Evolutionary conservation across 257 asterid species (phyloP).

Genomic region (Ajuga chamaepitys): DNA sequence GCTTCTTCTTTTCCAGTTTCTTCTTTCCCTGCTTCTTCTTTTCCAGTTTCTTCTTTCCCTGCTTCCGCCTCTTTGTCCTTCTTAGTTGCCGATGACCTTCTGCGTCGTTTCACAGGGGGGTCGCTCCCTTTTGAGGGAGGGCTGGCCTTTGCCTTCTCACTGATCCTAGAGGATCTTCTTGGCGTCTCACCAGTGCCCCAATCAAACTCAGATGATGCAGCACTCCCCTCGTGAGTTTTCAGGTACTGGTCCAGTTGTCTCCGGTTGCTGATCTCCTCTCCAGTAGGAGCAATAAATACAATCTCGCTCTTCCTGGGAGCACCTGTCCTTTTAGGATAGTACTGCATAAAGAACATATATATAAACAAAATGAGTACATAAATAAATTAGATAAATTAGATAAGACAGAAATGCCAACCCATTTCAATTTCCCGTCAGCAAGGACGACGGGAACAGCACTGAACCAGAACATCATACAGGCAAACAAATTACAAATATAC

Average conservation of each 20-base stretch:
- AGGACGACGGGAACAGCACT: too few species aligned
- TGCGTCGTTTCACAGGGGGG: conserved; percentile 52
- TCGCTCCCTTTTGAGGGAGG: conserved; percentile 58
- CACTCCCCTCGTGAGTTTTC: conserved; percentile 65
- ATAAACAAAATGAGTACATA: not conserved
- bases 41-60: conserved; percentile 23
- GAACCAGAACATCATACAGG: too few species aligned
- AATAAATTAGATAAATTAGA: not conserved
- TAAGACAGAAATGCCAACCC: not conserved
- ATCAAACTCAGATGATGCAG: conserved; percentile 68
- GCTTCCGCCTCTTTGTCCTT: conserved; percentile 36
- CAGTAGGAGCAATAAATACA: conserved; percentile 69
- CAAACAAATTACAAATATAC: too few species aligned
- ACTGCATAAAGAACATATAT: conserved; percentile 32
- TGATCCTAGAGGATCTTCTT: conserved; percentile 87
- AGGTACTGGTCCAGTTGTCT: conserved; percentile 74
- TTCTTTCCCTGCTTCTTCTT: conserved; percentile 26
- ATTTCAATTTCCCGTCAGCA: too few species aligned
- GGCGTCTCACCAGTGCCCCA: conserved; percentile 98
- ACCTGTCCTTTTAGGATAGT: conserved; percentile 52
- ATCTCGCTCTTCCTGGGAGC: conserved; percentile 71
- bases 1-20: conserved; percentile 32
- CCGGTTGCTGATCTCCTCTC: conserved; percentile 70
- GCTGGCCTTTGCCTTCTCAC: conserved; percentile 60
- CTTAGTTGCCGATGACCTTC: conserved; percentile 39